Percentiles rank a stretch among this genome's conserved stretches.
These are phyloP conservation scores for Blastomyces gilchristii DNA, from an alignment of 2,329 filamentous ascomycete species.

Conservation along the genomic window DNA sequence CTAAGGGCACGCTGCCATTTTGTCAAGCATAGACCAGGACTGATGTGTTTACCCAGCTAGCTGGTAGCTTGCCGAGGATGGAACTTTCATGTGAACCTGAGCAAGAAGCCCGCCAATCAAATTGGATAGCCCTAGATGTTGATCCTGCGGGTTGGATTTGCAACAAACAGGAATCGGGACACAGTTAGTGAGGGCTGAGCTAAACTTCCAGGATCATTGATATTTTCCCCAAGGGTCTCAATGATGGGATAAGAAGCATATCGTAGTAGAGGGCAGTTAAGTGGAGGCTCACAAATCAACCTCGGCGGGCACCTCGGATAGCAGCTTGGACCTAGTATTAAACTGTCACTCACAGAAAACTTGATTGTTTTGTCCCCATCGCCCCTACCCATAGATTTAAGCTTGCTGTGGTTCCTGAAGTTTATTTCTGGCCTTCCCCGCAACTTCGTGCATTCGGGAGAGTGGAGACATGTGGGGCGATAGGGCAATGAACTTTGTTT, in stretches of 20 bases:
- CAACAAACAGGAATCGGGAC: no score
- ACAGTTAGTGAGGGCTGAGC: background rate
- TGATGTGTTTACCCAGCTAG: background rate
- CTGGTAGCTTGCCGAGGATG: background rate
- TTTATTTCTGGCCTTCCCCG: background rate
- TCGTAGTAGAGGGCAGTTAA: background rate
- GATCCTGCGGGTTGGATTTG: no score
- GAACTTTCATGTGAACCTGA: background rate
- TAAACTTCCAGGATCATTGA: background rate
- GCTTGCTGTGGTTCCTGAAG: background rate
- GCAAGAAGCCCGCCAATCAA: background rate
- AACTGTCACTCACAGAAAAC: background rate
- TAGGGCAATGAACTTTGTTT: background rate
- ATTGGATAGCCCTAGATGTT: no score
- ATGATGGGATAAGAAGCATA: background rate
- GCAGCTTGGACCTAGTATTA: background rate
- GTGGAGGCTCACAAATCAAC: background rate
- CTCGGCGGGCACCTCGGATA: background rate
- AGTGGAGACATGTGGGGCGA: background rate
- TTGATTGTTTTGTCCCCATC: background rate
- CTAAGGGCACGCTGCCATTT: no score
- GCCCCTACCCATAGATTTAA: background rate
- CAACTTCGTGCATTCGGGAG: no score
- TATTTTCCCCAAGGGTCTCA: background rate
- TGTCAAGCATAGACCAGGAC: no score